Evolutionary conservation across 1,284 basidiomycete genomes (phyloP), one percentile per base, ranked within the genome.

Genomic region (Cryptococcus wingfieldii): DNA sequence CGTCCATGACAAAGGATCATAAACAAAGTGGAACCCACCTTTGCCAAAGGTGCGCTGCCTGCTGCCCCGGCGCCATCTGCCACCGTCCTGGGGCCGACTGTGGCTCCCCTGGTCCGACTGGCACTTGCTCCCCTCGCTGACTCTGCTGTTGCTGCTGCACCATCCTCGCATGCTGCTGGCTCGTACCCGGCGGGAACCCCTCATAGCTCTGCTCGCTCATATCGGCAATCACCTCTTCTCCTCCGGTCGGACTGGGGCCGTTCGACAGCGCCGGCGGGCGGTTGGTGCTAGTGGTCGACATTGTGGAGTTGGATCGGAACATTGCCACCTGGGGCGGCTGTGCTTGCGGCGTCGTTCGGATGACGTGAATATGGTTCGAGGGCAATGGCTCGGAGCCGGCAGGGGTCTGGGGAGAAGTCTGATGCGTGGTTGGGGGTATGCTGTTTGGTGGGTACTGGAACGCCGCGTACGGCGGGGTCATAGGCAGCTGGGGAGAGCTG

Each of bases 351-450:
- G 47, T 55, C n/a, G 58, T 45, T 34, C 47, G 52, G 27, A 61
- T 42, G 41, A 61, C 51, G 27, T 59, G 52, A 18, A 60, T 60
- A 42, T 55, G 42, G 42, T 55, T 54, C 12, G 52, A 41, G 10
- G 57, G 57, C 25, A 59, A 31, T 5, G 39, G 5, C 9, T 49
- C 39, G 10, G 38, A 42, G 16, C 48, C 53, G 13, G 34, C 43
- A 10, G 55, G 49, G 8, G 48, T 37, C 13, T 34, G 4, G 23
- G 45, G 23, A 27, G 27, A 23, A 28, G 31, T 34, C 34, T 23
- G 25, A 37, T 37, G 14, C 25, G 51, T 38, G 16, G 37, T 27
- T 47, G 45, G 5, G 38, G 45, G 16, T 42, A 34, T 19, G 45
- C 19, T 27, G 41, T 19, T 18, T 13, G 18, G 25, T 49, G 38